Evolutionary conservation across 306 rosid species (phyloP).

Genomic region (Prunus mume): DNA sequence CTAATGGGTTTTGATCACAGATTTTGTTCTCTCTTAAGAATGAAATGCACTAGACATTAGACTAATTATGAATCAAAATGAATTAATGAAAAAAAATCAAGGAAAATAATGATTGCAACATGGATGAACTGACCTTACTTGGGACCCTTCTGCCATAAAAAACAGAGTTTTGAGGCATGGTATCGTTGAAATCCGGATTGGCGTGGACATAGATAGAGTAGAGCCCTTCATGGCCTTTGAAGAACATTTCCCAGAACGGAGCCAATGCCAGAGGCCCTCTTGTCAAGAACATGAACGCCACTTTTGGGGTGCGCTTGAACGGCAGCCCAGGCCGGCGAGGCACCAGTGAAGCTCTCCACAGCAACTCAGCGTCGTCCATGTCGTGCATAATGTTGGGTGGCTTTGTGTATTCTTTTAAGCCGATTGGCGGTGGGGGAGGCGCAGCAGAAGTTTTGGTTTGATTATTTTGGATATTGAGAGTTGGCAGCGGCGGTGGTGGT

Average conservation of each 20-base stretch:
- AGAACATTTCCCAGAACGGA: conserved; percentile 82
- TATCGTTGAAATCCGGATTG: conserved; percentile 41
- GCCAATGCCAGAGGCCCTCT: conserved; percentile 59
- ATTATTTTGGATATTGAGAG: neutral
- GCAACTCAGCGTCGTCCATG: conserved; percentile 69
- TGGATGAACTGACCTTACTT: conserved; percentile 60
- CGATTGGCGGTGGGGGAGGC: conserved; percentile 7
- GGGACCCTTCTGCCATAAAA: conserved; percentile 68
- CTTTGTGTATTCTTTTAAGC: conserved; percentile 34
- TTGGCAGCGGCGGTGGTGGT: neutral
- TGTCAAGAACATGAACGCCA: conserved; percentile 81
- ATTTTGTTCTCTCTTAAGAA: neutral
- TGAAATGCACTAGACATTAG: no score
- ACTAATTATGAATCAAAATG: neutral
- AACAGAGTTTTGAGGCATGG: conserved; percentile 38
- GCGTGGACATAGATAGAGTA: conserved; percentile 78
- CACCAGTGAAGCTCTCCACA: conserved; percentile 73
- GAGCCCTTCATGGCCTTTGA: conserved; percentile 51
- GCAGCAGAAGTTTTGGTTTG: conserved; percentile 4
- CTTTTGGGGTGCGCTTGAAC: conserved; percentile 43
- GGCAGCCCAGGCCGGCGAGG: conserved; percentile 39
- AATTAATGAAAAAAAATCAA: neutral
- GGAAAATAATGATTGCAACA: neutral
- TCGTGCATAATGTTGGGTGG: conserved; percentile 47
- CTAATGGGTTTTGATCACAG: neutral